phyloP scores from a whole-genome alignment of 164 flowering plant species.

The Berberis thunbergii region DNA sequence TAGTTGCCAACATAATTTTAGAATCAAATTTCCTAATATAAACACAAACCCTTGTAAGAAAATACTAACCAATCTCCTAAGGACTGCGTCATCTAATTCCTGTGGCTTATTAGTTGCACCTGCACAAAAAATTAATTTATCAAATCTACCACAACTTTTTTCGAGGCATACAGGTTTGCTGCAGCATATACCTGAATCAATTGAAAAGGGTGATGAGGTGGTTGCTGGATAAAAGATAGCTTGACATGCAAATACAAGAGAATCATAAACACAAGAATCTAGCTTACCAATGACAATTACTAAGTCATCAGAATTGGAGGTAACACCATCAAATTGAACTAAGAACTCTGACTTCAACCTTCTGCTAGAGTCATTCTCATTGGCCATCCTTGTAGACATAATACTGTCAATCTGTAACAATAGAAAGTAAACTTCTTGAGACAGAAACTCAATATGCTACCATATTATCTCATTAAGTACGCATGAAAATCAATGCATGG shows the following conservation, averaged over 20 bases:
- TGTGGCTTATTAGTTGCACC: slow-evolving; percentile 99
- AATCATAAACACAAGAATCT: slow-evolving; percentile 1
- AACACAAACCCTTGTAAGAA: neutral
- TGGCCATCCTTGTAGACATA: slow-evolving; percentile 78
- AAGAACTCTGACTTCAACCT: slow-evolving; percentile 96
- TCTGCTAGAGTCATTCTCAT: slow-evolving; percentile 95
- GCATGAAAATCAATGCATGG: too few relatives aligned
- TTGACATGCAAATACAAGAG: neutral
- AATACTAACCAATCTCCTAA: slow-evolving; percentile 83
- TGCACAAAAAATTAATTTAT: slow-evolving; percentile 26
- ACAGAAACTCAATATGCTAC: neutral
- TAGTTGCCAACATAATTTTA: neutral
- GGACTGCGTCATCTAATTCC: slow-evolving; percentile 97
- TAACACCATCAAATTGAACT: slow-evolving; percentile 96
- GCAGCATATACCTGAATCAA: neutral
- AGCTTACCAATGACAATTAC: slow-evolving; percentile 88
- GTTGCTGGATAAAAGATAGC: neutral
- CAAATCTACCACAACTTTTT: neutral
- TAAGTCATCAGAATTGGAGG: slow-evolving; percentile 71
- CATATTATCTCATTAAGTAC: neutral
- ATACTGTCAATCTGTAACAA: slow-evolving; percentile 81
- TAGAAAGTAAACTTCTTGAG: neutral
- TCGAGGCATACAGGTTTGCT: neutral
- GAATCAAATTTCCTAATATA: too few relatives aligned
- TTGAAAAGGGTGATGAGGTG: too few relatives aligned